A percentile compares a stretch with the other conserved stretches of the same genome.
These are phyloP conservation scores for Williopsis jadinii DNA, from an alignment of 1,139 yeast genomes.

Conservation along the genomic window DNA sequence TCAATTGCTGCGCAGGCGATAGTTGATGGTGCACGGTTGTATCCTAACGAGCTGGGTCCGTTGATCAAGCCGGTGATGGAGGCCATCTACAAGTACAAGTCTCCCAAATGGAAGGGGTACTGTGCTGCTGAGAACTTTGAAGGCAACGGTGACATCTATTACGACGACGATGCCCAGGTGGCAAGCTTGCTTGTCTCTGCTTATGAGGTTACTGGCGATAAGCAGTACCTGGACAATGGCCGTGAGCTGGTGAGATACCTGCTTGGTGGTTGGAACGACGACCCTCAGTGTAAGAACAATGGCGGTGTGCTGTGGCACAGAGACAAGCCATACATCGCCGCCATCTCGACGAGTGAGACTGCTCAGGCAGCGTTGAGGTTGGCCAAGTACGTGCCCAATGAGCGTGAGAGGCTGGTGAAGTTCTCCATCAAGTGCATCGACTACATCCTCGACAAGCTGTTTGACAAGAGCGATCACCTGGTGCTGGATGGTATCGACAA, in stretches of 20 bases:
- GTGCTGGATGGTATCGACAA: conserved; percentile 58
- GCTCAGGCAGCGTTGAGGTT: conserved; percentile 60
- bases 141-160: conserved; percentile 58
- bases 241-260: conserved; percentile 54
- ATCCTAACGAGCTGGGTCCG: conserved; percentile 50
- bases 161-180: conserved; percentile 74
- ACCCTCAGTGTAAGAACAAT: conserved; percentile 18
- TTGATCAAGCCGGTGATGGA: conserved; percentile 47
- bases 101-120: conserved; percentile 42
- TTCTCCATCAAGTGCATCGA: conserved; percentile 50
- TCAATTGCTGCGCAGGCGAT: conserved; percentile 58
- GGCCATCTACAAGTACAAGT: conserved; percentile 47
- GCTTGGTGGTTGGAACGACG: conserved; percentile 60
- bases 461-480: conserved; percentile 49
- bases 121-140: conserved; percentile 53
- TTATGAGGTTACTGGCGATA: conserved; percentile 59
- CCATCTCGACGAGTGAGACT: conserved; percentile 68
- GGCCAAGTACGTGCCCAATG: conserved; percentile 45
- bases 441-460: conserved; percentile 45
- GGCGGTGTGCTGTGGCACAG: conserved; percentile 72
- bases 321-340: conserved; percentile 48
- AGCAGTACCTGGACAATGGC: conserved; percentile 46
- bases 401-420: conserved; percentile 36
- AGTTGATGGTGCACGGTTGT: conserved; percentile 54
- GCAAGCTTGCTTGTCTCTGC: conserved; percentile 63